Conservation (phyloP, 257 asterid genomes). For the Plectranthus barbatus region DNA sequence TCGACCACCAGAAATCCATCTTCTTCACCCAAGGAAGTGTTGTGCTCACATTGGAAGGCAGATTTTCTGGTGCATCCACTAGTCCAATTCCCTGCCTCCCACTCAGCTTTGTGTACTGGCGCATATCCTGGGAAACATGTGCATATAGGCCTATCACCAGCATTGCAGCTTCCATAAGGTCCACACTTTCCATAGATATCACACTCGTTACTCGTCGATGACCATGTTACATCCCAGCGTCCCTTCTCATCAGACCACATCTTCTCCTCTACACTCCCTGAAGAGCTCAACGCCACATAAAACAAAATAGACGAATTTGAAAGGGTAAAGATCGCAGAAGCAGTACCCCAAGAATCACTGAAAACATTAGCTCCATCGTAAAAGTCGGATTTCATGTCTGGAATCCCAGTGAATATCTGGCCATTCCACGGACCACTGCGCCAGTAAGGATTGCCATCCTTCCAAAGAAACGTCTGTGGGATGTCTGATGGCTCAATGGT, state of each 20-base stretch:
- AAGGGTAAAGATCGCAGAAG: constrained; percentile 8
- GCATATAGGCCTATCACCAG: constrained; percentile 20
- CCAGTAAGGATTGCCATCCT: constrained; percentile 18
- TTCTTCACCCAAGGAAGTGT: not conserved
- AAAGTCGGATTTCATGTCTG: not conserved
- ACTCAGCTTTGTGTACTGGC: constrained; percentile 25
- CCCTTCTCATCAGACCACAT: constrained; percentile 19
- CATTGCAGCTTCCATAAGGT: constrained; percentile 31
- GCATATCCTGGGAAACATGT: constrained; percentile 38
- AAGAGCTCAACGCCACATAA: constrained; percentile 1
- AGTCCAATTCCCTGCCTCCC: constrained; percentile 45
- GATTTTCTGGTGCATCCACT: constrained; percentile 45
- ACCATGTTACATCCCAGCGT: constrained; percentile 23
- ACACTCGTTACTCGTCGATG: constrained; percentile 20
- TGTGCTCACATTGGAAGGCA: constrained; percentile 26
- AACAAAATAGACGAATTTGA: constrained; percentile 3
- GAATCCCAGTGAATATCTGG: constrained; percentile 29
- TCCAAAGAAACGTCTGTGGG: constrained; percentile 2
- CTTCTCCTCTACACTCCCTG: constrained; percentile 13
- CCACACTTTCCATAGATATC: constrained; percentile 48
- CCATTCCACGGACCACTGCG: constrained; percentile 54
- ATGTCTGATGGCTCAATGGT: not conserved
- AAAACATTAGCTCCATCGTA: constrained; percentile 17
- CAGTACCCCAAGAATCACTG: not conserved
- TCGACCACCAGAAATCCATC: constrained; percentile 29